Base-by-base conservation (phyloP, 768 basidiomycete species). In the Gautieria morchelliformis region DNA sequence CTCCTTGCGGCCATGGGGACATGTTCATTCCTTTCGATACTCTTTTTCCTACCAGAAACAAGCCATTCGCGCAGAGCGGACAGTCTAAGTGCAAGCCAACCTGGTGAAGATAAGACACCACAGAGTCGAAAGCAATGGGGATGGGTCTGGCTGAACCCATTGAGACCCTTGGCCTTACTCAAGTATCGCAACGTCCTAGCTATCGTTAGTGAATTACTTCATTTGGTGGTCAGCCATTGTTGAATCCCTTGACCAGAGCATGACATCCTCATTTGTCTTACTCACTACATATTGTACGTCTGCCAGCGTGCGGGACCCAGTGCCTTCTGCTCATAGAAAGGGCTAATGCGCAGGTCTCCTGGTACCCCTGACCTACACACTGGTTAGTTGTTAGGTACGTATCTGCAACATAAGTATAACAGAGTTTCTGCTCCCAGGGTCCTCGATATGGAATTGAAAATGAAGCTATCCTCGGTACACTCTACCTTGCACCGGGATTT, bases 81-180 rank as follows among this genome's bases (percentile, higher is more conserved):
- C 37, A n/a, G 35, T n/a, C 5, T 24, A 8, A 33, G 20, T 33
- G 30, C 32, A 32, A 15, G 15, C 41, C 49, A 22, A 27, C 27
- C 2, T 5, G 27, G 27, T 27, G 27, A 27, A 50, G n/a, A 19
- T 9, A 30, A 50, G 9, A 15, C 35, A 19, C 8, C 50, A 3
- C 37, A 53, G 5, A 40, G n/a, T 12, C 32, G 39, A 35, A 40
- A 37, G 22, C n/a, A 27, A 20, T 53, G 37, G 22, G n/a, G 35
- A 24, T 53, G 52, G 52, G 52, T 53, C 8, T 53, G 52, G 52
- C 24, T 53, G 10, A 53, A 53, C 37, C 52, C 52, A 5, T n/a
- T 53, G n/a, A 35, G 41, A 40, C 52, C 52, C 15, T 27, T 53
- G 37, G 27, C 40, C n/a, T 15, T 53, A 40, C 37, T 53, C 19